phyloP scores from a whole-genome alignment of 257 asterid genomes.

The Solanum ossicruentum region DNA sequence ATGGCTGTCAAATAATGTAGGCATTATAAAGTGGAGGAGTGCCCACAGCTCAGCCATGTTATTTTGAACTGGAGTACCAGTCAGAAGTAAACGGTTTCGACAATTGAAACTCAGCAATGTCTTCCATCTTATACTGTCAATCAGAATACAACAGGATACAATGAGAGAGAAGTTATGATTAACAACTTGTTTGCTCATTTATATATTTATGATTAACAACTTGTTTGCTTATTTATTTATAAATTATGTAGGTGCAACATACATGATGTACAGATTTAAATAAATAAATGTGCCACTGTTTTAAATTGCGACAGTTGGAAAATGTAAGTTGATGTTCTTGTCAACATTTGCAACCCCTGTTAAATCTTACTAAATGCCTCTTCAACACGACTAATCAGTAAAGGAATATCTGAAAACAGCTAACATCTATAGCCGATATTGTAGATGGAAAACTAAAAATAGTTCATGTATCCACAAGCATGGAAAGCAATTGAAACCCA shows the following conservation, averaged over 20 bases:
- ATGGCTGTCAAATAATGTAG: conserved; percentile 92
- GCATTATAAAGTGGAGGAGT: conserved; percentile 96
- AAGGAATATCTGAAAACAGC: neutral
- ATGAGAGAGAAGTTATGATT: neutral
- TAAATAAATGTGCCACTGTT: neutral
- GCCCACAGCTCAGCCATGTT: conserved; percentile 99
- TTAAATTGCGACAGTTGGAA: neutral
- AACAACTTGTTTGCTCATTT: neutral
- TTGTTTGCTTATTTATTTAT: neutral
- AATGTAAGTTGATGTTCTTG: neutral
- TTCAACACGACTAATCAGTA: neutral
- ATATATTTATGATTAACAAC: neutral
- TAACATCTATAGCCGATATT: neutral
- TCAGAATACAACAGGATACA: conserved; percentile 20
- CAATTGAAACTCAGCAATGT: conserved; percentile 94
- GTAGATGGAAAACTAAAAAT: neutral
- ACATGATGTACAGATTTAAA: neutral
- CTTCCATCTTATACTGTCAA: conserved; percentile 95
- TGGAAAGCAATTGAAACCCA: neutral
- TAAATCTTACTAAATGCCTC: neutral
- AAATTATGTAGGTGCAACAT: neutral
- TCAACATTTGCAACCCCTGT: neutral
- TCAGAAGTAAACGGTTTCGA: conserved; percentile 92
- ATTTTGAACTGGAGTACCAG: conserved; percentile 97
- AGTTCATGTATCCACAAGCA: neutral